A percentile compares a stretch with the other conserved stretches of the same genome.
phyloP scores from a whole-genome alignment of 2,329 filamentous ascomycete genomes.

The Grosmannia serpens region DNA sequence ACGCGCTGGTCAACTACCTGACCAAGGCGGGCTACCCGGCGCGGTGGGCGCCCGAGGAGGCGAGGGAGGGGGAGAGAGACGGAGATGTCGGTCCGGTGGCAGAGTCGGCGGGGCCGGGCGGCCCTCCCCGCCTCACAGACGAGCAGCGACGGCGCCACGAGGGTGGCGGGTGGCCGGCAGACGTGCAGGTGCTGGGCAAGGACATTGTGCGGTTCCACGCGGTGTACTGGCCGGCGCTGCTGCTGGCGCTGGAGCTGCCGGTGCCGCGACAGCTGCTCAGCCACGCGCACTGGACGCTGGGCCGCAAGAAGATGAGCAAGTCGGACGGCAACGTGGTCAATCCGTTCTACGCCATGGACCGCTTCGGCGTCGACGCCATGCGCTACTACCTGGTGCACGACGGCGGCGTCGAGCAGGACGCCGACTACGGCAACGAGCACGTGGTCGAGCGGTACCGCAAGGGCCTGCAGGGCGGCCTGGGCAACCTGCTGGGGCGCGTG shows the following conservation, averaged over 20 bases:
- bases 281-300: conserved; percentile 93
- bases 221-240: conserved; percentile 94
- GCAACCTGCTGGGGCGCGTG: conserved; percentile 67
- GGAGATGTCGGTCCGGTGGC: not conserved
- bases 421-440: conserved; percentile 71
- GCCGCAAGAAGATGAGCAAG: conserved; percentile 90
- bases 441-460: conserved; percentile 73
- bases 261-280: conserved; percentile 70
- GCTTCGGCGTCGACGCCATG: conserved; percentile 79
- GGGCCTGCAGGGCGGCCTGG: conserved; percentile 62
- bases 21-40: conserved; percentile 75
- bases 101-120: no score
- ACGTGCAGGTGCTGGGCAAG: conserved; percentile 89
- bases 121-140: conserved; percentile 17
- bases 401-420: conserved; percentile 65
- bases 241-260: conserved; percentile 76
- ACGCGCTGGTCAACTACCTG: conserved; percentile 88
- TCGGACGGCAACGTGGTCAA: conserved; percentile 91
- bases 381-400: conserved; percentile 80
- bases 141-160: conserved; percentile 22
- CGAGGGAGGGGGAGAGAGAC: not conserved
- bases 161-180: conserved; percentile 70
- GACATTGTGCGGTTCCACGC: conserved; percentile 95
- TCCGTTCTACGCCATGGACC: conserved; percentile 79
- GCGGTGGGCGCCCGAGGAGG: conserved; percentile 44